A percentile compares a stretch with the other conserved stretches of the same genome.
These are phyloP conservation scores for Lodderomyces orthopsilosis DNA, from an alignment of 1,139 yeast genomes.

Conservation along the genomic window DNA sequence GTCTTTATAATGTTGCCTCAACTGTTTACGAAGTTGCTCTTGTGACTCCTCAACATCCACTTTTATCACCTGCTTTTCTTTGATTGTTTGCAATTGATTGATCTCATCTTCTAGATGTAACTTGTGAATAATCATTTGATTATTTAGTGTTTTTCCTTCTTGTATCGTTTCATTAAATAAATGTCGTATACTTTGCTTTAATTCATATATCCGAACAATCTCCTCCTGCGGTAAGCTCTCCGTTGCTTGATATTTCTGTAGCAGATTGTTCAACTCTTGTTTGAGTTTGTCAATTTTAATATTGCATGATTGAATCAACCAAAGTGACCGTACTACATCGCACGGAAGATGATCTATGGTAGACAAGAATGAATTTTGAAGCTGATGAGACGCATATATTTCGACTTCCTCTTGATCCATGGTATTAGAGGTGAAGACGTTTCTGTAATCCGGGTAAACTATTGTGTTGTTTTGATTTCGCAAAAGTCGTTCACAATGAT, in stretches of 20 bases:
- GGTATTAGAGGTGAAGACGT: background rate
- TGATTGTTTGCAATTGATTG: slow-evolving; percentile 22
- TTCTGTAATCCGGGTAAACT: too few relatives aligned
- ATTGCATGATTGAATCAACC: slow-evolving; percentile 45
- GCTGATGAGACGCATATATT: slow-evolving; percentile 10
- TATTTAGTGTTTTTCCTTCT: slow-evolving; percentile 34
- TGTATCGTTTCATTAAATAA: slow-evolving; percentile 28
- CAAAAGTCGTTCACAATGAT: background rate
- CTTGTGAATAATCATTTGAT: slow-evolving; percentile 35
- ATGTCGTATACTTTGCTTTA: slow-evolving; percentile 11
- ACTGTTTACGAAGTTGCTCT: slow-evolving; percentile 29
- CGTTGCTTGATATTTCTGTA: slow-evolving; percentile 10
- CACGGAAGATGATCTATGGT: slow-evolving; percentile 48
- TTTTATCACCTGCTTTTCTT: slow-evolving; percentile 6
- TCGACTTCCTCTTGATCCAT: slow-evolving; percentile 3
- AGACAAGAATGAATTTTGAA: slow-evolving; percentile 40
- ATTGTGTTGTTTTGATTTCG: background rate
- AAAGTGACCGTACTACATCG: slow-evolving; percentile 43
- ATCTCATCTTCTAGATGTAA: slow-evolving; percentile 29
- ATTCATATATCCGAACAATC: slow-evolving; percentile 6
- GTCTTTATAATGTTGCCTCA: slow-evolving; percentile 33
- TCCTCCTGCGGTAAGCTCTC: slow-evolving; percentile 2
- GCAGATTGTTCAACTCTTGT: slow-evolving; percentile 18
- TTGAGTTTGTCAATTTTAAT: slow-evolving; percentile 24
- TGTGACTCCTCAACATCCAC: slow-evolving; percentile 14